These are phyloP conservation scores for Pachysandra terminalis DNA, from an alignment of 164 flowering plant species.

Conservation along the genomic window DNA sequence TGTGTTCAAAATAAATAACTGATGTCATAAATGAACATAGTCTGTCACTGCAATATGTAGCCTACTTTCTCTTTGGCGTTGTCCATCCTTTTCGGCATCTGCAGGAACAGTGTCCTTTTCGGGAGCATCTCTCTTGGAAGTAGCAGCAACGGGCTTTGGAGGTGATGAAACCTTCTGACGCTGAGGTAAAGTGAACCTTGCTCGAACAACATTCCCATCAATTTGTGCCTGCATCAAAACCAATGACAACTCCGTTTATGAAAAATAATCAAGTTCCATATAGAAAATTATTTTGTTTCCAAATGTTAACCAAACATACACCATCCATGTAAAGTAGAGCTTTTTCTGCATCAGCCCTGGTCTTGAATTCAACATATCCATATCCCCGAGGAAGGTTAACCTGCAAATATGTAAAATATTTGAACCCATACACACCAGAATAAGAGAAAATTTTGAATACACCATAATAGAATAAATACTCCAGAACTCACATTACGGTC, in stretches of 20 bases:
- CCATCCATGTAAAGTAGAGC: slow-evolving; percentile 92
- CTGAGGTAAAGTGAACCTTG: slow-evolving; percentile 70
- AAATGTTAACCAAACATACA: slow-evolving; percentile 37
- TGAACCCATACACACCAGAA: background rate
- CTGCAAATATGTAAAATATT: slow-evolving; percentile 32
- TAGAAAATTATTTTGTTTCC: background rate
- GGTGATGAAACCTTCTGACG: slow-evolving; percentile 71
- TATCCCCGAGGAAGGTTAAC: slow-evolving; percentile 88
- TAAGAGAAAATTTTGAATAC: background rate
- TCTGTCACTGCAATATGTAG: background rate
- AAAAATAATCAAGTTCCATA: background rate
- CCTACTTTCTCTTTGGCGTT: slow-evolving; percentile 59
- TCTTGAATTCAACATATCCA: slow-evolving; percentile 93
- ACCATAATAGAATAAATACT: background rate
- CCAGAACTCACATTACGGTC: slow-evolving; percentile 66
- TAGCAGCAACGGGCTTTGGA: slow-evolving; percentile 46
- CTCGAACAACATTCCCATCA: slow-evolving; percentile 86
- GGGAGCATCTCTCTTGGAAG: slow-evolving; percentile 59
- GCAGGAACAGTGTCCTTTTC: slow-evolving; percentile 48
- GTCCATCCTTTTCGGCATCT: slow-evolving; percentile 68
- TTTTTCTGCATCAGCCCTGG: slow-evolving; percentile 87
- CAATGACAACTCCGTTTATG: slow-evolving; percentile 5
- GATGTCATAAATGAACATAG: background rate
- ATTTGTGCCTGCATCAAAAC: slow-evolving; percentile 72
- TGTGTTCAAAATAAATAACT: background rate